Evolutionary conservation across 139 green algal species (phyloP).

Genomic region (Ettlia oleoabundans): DNA sequence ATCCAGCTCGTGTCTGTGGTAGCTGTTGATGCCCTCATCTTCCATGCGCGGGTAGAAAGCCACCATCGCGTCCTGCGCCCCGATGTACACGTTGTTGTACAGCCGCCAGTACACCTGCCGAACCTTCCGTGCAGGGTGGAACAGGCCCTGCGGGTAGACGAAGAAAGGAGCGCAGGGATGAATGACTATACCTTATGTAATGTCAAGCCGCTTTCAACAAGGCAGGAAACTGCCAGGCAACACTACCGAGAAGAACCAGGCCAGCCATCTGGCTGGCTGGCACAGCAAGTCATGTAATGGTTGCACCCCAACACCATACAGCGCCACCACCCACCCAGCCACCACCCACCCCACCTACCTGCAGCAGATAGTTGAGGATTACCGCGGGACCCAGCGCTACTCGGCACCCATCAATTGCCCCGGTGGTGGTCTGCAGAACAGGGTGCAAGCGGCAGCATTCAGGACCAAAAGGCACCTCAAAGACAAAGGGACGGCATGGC

Average conservation of each 20-base stretch:
- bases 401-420: constrained; percentile 92
- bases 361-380: constrained; percentile 86
- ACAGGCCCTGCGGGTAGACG: constrained; percentile 75
- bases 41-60: constrained; percentile 81
- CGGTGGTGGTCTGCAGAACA: constrained; percentile 65
- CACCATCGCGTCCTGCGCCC: constrained; percentile 86
- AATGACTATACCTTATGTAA: not conserved
- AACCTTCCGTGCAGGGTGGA: constrained; percentile 92
- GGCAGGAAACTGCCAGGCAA: no score
- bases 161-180: not conserved
- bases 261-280: no score
- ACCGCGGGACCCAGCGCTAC: constrained; percentile 85
- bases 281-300: not conserved
- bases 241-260: no score
- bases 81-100: constrained; percentile 99
- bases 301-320: not conserved
- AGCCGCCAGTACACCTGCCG: constrained; percentile 97
- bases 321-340: not conserved
- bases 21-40: constrained; percentile 86
- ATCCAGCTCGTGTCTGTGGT: constrained; percentile 91
- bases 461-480: no score
- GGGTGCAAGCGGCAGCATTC: no score
- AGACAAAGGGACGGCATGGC: not conserved
- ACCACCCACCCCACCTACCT: constrained; percentile 44
- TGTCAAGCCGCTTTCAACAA: no score